A percentile compares a stretch with the other conserved stretches of the same genome.
Evolutionary conservation across 2,329 filamentous ascomycete species (phyloP).

Genomic region (Hypomyces perniciosus): DNA sequence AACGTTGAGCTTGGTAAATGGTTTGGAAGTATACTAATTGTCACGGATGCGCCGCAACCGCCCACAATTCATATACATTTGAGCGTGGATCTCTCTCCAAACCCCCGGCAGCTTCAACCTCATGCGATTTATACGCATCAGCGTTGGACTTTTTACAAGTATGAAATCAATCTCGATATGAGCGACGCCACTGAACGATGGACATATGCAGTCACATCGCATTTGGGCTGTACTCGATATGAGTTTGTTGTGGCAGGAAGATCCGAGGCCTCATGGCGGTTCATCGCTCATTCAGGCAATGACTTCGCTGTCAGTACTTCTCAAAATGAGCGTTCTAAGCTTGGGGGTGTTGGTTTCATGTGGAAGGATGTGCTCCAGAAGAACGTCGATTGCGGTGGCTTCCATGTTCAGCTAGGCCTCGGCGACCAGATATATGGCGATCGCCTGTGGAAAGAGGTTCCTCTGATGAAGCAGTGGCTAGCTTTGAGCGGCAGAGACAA

Average conservation of each 20-base stretch:
- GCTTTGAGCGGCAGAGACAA: slow-evolving; percentile 89
- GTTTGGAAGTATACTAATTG: slow-evolving; percentile 88
- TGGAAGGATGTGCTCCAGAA: slow-evolving; percentile 99
- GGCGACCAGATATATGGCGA: slow-evolving; percentile 96
- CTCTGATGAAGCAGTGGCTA: slow-evolving; percentile 90
- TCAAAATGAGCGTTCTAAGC: slow-evolving; percentile 73
- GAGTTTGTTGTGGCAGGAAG: slow-evolving; percentile 93
- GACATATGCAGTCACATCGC: slow-evolving; percentile 97
- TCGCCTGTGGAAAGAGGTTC: slow-evolving; percentile 91
- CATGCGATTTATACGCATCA: slow-evolving; percentile 84
- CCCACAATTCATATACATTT: slow-evolving; percentile 95
- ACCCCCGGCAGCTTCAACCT: slow-evolving; percentile 78
- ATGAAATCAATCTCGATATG: slow-evolving; percentile 88
- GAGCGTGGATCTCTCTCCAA: slow-evolving; percentile 84
- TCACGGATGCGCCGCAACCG: slow-evolving; percentile 85
- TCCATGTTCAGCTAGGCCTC: slow-evolving; percentile 86
- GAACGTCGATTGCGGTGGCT: slow-evolving; percentile 92
- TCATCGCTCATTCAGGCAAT: slow-evolving; percentile 92
- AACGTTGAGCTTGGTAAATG: slow-evolving; percentile 85
- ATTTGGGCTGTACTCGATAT: slow-evolving; percentile 94
- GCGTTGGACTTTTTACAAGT: slow-evolving; percentile 92
- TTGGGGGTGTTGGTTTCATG: slow-evolving; percentile 91
- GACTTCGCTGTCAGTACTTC: slow-evolving; percentile 88
- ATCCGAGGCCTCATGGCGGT: slow-evolving; percentile 87
- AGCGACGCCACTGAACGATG: slow-evolving; percentile 78